Evolutionary conservation across 495 filamentous ascomycete species (phyloP), one percentile per base, ranked within the genome.

Genomic region (Chaetomium fimeti): DNA sequence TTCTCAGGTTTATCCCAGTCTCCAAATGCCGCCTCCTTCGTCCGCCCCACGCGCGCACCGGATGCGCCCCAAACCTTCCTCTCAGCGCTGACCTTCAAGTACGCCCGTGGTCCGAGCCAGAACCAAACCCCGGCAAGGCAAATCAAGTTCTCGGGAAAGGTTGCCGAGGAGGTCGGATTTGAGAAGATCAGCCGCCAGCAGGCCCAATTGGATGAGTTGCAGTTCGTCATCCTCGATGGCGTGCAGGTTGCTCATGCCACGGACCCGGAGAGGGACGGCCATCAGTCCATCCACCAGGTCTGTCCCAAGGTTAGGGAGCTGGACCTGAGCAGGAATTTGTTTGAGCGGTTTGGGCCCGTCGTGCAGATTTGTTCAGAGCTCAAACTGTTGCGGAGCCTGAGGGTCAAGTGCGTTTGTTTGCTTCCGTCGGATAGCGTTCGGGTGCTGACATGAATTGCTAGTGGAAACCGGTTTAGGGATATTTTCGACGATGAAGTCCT

Each of bases 141-240:
- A 58, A 90, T 97, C 61, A 70, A 82, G 32, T 88, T 97, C 67
- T 91, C 89, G 54, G 87, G 73, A 22, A 98, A 98, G 74, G 83
- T 94, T 27, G 92, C 90, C 24, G 90, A 98, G 77, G 95, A 98
- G 78, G 85, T 98, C 25, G 94, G 94, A 49, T 98, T 98, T 72
- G 93, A 95, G 60, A 97, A 97, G 80, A 92, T 96, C 66, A 82
- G 89, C 28, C 83, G 83, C 64, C 84, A 93, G 76, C 86, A 92
- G 60, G 88, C 91, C 2, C 83, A 89, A 72, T 79, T 98, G 25
- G 77, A 87, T 53, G 89, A 93, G 69, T 80, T 98, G 63, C 85
- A 82, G 61, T 86, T 92, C 64, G 88, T 97, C 47, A 78, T 97
- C 18, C 81, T 98, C 5, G 92, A 98, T 77, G 87, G 88, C 2